Percentiles rank a stretch among this genome's conserved stretches.
Conservation (phyloP, 805 yeast species). For the Wickerhamiella musiphila region DNA sequence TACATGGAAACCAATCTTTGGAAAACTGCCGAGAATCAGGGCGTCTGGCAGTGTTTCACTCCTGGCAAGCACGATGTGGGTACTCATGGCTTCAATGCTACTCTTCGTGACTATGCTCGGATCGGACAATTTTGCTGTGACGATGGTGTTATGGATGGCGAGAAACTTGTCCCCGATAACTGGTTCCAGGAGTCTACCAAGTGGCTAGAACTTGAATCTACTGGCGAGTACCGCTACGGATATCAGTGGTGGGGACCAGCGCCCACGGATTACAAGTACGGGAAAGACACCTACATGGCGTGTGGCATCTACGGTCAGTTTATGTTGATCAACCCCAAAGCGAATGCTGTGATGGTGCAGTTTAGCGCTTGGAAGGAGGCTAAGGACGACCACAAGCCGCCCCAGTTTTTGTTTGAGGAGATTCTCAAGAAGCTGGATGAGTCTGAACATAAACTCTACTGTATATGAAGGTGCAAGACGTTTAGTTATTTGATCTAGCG, state of each 20-base stretch:
- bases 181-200: not conserved
- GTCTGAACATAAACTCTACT: too few relatives aligned
- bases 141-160: not conserved
- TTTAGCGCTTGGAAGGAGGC: not conserved
- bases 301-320: not conserved
- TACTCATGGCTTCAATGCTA: slow-evolving; percentile 1
- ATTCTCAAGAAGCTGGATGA: too few relatives aligned
- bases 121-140: not conserved
- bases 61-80: not conserved
- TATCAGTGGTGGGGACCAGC: slow-evolving; percentile 1
- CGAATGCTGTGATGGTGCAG: not conserved
- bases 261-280: not conserved
- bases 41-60: not conserved
- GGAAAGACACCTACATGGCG: not conserved
- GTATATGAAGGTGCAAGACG: too few relatives aligned
- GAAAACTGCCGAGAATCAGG: not conserved
- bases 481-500: too few relatives aligned
- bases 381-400: not conserved
- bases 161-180: not conserved
- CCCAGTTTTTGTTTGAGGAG: too few relatives aligned
- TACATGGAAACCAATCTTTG: not conserved
- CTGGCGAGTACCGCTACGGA: not conserved
- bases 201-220: not conserved
- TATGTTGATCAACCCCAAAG: not conserved
- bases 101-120: not conserved